Evolutionary conservation across 1,139 yeast genomes (phyloP).

Genomic region (Geotrichum bryndzae): DNA sequence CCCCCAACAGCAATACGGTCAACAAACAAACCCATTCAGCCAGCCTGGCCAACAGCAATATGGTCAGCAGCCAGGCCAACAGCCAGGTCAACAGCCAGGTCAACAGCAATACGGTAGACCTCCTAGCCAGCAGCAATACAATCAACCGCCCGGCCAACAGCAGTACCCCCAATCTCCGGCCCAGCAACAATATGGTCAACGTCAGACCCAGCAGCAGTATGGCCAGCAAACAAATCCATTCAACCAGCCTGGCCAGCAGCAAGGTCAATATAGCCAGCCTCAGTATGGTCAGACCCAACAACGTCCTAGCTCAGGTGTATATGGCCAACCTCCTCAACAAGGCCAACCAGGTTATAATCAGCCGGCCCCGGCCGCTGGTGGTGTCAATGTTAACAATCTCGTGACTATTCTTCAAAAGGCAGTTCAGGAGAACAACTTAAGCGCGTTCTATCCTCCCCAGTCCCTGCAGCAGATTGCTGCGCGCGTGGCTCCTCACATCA

Average conservation of each 20-base stretch:
- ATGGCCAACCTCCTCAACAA: conserved; percentile 13
- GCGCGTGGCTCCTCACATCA: conserved; percentile 26
- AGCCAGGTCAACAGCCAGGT: not conserved
- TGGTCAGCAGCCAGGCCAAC: conserved; percentile 1
- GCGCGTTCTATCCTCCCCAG: conserved; percentile 33
- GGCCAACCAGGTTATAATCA: conserved; percentile 17
- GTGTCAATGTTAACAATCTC: conserved; percentile 18
- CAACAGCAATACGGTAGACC: conserved; percentile 7
- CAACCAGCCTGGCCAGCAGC: conserved; percentile 4
- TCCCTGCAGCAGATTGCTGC: conserved; percentile 30
- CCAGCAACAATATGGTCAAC: conserved; percentile 17
- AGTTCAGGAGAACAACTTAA: conserved; percentile 31
- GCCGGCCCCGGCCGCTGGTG: conserved; percentile 11
- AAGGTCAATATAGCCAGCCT: conserved; percentile 17
- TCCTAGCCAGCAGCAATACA: conserved; percentile 25
- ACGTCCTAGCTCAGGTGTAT: not conserved
- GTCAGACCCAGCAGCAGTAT: conserved; percentile 14
- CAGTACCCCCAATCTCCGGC: conserved; percentile 13
- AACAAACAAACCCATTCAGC: conserved; percentile 11
- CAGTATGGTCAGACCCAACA: conserved; percentile 19
- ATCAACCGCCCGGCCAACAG: conserved; percentile 19
- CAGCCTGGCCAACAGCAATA: conserved; percentile 7
- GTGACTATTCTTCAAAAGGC: conserved; percentile 26
- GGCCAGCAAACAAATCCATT: conserved; percentile 13
- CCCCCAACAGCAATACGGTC: conserved; percentile 12